Evolutionary conservation across 2,329 filamentous ascomycete genomes (phyloP), one percentile per base, ranked within the genome.

Genomic region (Akanthomyces lecanii): DNA sequence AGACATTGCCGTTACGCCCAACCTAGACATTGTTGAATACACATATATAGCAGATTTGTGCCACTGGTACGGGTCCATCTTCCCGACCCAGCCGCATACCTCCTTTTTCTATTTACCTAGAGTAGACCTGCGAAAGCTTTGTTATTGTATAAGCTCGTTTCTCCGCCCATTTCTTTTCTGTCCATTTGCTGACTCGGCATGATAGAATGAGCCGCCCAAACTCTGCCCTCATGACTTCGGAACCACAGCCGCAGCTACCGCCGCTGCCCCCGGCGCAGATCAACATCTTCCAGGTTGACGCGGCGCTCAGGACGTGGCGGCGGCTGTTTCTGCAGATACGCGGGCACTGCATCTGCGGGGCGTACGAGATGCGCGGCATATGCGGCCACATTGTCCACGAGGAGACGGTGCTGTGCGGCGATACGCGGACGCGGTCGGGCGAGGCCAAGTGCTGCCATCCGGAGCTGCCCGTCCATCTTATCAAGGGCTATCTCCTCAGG

Each of bases 381-480:
- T 59, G 47, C 45, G 45, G 56, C 33, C 56, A 59, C 56, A 2
- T 42, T 10, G 56, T 59, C 25, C 45, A 42, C 28, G 14, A 51
- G 11, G 45, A 59, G 47, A 28, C 25, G 56, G 14, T 51, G 21
- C 23, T 30, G 8, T 59, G 56, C 36, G 56, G 45, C 47, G 23
- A 12, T 1, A 51, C 36, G 21, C 11, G 21, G 21, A 42, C 45
- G 23, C 33, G 45, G 21, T 2, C 12, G 18, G 33, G 56, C 2
- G 2, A 10, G 5, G 1, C 25, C 21, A 42, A 5, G 18, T 42
- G 36, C 45, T 59, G 56, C 7, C 30, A 50, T 18, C 23, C 16
- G 2, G 10, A 40, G 23, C 40, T 30, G 21, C 56, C 45, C 14
- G 16, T 14, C 1, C 50, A 59, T 23, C 21, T 21, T 4, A 30